Base-by-base conservation (phyloP, 192 early-diverging fungal species). In the Linnemannia schmuckeri region DNA sequence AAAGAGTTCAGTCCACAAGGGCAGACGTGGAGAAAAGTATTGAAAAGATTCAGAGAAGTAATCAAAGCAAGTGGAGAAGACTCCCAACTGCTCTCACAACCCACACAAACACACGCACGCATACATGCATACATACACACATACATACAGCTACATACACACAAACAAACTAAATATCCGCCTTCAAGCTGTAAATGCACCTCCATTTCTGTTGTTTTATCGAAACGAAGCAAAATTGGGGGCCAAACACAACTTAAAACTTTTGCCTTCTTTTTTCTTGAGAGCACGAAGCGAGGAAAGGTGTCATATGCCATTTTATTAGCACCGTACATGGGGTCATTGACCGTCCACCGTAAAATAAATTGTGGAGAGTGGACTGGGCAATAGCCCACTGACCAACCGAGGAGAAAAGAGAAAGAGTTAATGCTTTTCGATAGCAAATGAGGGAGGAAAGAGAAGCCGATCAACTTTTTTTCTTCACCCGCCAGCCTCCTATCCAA, bases 311-410 rank as follows among this genome's bases (percentile, higher is more conserved):
- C 13, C 12, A 66, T 66, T 66, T 33, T 33, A 57, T 57, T 52
- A 20, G 20, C 49, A 52, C 49, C 49, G 61, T 66, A 12, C 30
- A 66, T 66, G 61, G 57, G 30, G 61, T 27, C 55, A 61, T 12
- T 33, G 3, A 7, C 13, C 61, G 5, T 33, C 27, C 13, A 27
- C 61, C 61, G 12, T 24, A 33, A 35, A 35, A 66, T 30, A 66
- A 33, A 61, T 9, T 66, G 61, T 66, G 61, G 61, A 33, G 61
- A 8, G 24, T 57, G 27, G 30, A 4, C 27, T 33, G 55, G 24
- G 57, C 57, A 66, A 66, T 66, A 33, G 61, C 61, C 61, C 61
- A 66, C 27, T 33, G 61, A 66, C 61, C 61, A 66, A 33, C 61
- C 61, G 61, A 57, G 10, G 44, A 46, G 44, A 37, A 37, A 37